A percentile compares a stretch with the other conserved stretches of the same genome.
These are phyloP conservation scores for Xerocomellus chrysenteron DNA, from an alignment of 768 basidiomycete species.

Conservation along the genomic window DNA sequence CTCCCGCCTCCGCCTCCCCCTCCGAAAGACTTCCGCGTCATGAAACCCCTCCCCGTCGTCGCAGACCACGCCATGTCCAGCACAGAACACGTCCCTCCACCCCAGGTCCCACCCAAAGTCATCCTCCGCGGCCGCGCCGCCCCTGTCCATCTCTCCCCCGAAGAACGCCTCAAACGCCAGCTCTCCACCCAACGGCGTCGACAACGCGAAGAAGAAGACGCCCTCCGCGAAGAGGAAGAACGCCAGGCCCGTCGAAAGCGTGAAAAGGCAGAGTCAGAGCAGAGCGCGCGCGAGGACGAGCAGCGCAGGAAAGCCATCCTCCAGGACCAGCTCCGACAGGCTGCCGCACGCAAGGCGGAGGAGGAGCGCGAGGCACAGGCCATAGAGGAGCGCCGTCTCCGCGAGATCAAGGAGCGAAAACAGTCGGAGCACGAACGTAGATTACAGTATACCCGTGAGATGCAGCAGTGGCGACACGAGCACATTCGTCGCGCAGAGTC, in stretches of 20 bases:
- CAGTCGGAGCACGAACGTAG: conserved; percentile 47
- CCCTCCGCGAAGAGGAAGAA: conserved; percentile 44
- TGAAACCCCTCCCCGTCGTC: conserved; percentile 24
- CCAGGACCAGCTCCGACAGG: conserved; percentile 42
- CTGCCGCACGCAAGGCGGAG: conserved; percentile 35
- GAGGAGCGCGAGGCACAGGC: conserved; percentile 40
- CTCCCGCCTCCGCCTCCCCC: conserved; percentile 21
- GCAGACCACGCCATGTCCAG: conserved; percentile 3
- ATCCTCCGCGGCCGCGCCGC: conserved; percentile 6
- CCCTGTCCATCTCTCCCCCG: conserved; percentile 19
- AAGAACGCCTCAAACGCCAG: conserved; percentile 26
- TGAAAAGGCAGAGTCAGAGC: conserved; percentile 21
- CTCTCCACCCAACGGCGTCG: conserved; percentile 21
- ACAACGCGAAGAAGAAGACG: conserved; percentile 42
- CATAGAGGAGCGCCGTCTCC: conserved; percentile 45
- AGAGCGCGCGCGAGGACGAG: conserved; percentile 41
- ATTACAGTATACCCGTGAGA: conserved; percentile 47
- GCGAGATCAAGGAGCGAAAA: conserved; percentile 49
- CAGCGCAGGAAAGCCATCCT: conserved; percentile 40
- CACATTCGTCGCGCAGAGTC: conserved; percentile 47
- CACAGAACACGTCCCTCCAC: conserved; percentile 6
- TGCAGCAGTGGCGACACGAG: conserved; percentile 54
- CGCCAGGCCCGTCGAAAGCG: conserved; percentile 34
- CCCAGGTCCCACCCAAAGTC: background rate
- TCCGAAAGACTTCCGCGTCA: conserved; percentile 21